Percentiles rank a stretch among this genome's conserved stretches.
phyloP scores from a whole-genome alignment of 2,329 filamentous ascomycete genomes.

The Monilinia aucupariae region DNA sequence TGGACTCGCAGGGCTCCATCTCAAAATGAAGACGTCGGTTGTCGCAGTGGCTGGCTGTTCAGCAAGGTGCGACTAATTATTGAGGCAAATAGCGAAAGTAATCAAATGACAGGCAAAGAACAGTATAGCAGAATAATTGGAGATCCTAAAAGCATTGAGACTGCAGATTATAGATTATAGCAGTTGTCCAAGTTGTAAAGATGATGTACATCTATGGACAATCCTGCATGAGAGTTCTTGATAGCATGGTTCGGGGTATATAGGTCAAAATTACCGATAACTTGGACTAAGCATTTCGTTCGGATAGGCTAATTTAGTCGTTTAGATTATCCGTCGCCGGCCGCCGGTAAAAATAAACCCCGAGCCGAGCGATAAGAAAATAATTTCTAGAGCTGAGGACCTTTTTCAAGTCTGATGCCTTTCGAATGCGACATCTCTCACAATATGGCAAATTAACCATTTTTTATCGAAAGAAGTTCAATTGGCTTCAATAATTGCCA shows the following conservation, averaged over 20 bases:
- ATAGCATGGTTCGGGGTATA: slow-evolving; percentile 6
- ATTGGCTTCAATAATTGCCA: slow-evolving; percentile 16
- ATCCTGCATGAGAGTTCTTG: not conserved
- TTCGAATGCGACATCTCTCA: slow-evolving; percentile 1
- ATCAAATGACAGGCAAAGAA: not conserved
- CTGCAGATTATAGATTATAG: not conserved
- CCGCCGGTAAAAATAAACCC: not conserved
- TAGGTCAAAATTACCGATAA: slow-evolving; percentile 9
- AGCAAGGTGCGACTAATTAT: slow-evolving; percentile 9
- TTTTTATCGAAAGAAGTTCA: not conserved
- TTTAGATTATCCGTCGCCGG: not conserved
- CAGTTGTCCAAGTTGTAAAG: not conserved
- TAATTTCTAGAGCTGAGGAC: slow-evolving; percentile 12
- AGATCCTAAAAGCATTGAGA: slow-evolving; percentile 11
- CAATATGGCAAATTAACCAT: slow-evolving; percentile 4
- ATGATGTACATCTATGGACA: no score
- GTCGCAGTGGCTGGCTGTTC: slow-evolving; percentile 17
- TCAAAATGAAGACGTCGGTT: slow-evolving; percentile 23
- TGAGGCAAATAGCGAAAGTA: not conserved
- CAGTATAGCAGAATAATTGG: not conserved
- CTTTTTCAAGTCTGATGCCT: not conserved
- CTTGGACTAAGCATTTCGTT: slow-evolving; percentile 8
- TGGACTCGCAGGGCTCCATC: slow-evolving; percentile 34
- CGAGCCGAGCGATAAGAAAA: slow-evolving; percentile 12
- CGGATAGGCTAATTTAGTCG: slow-evolving; percentile 3